These are phyloP conservation scores for Tripterygium wilfordii DNA, from an alignment of 177 flowering plant species.

Conservation along the genomic window DNA sequence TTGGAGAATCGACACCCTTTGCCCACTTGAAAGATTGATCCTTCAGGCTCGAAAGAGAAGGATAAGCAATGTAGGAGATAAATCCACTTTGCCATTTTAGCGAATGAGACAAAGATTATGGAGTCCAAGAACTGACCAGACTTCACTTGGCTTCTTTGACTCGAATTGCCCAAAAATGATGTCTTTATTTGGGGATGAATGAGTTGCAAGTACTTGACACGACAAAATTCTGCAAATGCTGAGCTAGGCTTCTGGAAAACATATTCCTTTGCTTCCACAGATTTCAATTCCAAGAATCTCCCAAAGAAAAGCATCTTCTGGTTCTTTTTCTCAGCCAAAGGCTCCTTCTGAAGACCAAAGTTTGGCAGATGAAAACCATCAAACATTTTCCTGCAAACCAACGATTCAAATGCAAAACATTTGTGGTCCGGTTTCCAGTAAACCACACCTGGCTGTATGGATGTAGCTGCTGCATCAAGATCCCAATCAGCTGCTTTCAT, in stretches of 20 bases:
- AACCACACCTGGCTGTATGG: conserved; percentile 33
- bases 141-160: conserved; percentile 16
- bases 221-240: conserved; percentile 28
- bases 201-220: conserved; percentile 28
- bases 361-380: conserved; percentile 44
- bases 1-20: conserved; percentile 33
- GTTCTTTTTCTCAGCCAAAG: conserved; percentile 11
- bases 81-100: conserved; percentile 38
- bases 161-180: conserved; percentile 27
- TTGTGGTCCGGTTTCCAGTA: conserved; percentile 39
- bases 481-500: conserved; percentile 77
- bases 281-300: conserved; percentile 28
- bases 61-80: conserved; percentile 45
- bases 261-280: conserved; percentile 20
- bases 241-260: conserved; percentile 27
- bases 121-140: conserved; percentile 31
- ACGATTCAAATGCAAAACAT: conserved; percentile 63
- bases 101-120: conserved; percentile 22
- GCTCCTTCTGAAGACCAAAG: conserved; percentile 25
- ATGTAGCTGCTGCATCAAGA: conserved; percentile 46
- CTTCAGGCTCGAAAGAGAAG: conserved; percentile 31
- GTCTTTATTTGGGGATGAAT: conserved; percentile 39
- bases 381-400: conserved; percentile 61
- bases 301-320: conserved; percentile 19
- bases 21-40: conserved; percentile 27